Conservation (phyloP, 345 rosid genomes). For the Abelmoschus esculentus region DNA sequence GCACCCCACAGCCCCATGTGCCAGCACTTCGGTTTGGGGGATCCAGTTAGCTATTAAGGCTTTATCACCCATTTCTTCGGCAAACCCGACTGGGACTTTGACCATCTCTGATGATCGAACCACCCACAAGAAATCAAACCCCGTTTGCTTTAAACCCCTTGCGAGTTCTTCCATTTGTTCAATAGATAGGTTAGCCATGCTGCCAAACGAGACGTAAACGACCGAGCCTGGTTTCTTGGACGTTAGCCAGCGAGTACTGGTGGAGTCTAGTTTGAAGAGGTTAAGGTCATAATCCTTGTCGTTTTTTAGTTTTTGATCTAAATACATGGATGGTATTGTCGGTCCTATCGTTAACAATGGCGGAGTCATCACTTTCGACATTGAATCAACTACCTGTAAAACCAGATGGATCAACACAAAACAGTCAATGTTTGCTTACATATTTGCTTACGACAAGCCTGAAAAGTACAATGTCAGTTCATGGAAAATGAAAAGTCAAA, state of each 20-base stretch:
- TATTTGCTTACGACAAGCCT: neutral
- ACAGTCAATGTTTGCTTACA: neutral
- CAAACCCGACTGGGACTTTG: constrained; percentile 34
- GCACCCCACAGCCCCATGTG: constrained; percentile 43
- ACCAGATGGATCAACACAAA: neutral
- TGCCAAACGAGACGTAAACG: constrained; percentile 62
- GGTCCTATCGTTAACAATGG: constrained; percentile 49
- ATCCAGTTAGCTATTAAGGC: constrained; percentile 43
- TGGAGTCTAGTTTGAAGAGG: constrained; percentile 25
- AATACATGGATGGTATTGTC: constrained; percentile 52
- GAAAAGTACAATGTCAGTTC: neutral
- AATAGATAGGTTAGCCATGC: constrained; percentile 36
- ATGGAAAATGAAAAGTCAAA: neutral
- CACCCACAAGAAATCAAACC: constrained; percentile 46
- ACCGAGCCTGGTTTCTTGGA: constrained; percentile 41
- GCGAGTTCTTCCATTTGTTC: constrained; percentile 53
- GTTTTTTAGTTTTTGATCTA: constrained; percentile 36
- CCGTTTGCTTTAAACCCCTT: constrained; percentile 22
- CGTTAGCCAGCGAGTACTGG: constrained; percentile 36
- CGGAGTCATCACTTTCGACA: constrained; percentile 30
- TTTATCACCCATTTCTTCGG: constrained; percentile 17
- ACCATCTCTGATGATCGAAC: constrained; percentile 37
- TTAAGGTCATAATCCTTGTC: constrained; percentile 45
- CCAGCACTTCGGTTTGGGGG: constrained; percentile 44
- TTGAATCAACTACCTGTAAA: constrained; percentile 20